These are phyloP conservation scores for Thermothielavioides terrestris DNA, from an alignment of 495 filamentous ascomycete genomes.

Conservation along the genomic window DNA sequence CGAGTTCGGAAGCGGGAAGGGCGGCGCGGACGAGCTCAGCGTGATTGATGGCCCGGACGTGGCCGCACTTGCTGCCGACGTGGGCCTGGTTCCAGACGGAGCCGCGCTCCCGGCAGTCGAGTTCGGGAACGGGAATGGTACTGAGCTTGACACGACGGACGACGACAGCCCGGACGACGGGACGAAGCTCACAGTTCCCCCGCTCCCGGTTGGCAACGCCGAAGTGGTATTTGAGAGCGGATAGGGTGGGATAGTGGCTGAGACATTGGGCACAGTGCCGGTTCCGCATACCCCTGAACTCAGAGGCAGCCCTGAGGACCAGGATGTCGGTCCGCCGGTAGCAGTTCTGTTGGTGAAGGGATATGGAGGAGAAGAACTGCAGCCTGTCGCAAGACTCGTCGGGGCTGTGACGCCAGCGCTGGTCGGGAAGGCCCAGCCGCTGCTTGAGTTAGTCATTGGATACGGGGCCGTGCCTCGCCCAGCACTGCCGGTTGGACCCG, in stretches of 20 bases:
- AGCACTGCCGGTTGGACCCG: not conserved
- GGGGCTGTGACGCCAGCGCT: not conserved
- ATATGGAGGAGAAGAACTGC: not conserved
- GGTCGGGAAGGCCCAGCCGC: constrained; percentile 5
- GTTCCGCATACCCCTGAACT: not conserved
- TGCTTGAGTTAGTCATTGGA: constrained; percentile 11
- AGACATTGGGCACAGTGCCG: not conserved
- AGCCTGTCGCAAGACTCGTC: not conserved
- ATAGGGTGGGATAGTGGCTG: constrained; percentile 3
- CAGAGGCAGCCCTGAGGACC: not conserved
- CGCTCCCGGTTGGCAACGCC: not conserved
- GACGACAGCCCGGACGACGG: not conserved
- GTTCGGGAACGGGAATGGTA: constrained; percentile 16
- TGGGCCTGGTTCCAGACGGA: not conserved
- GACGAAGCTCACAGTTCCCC: not conserved
- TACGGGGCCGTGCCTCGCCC: not conserved
- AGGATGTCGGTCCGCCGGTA: not conserved
- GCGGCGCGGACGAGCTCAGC: constrained; percentile 3
- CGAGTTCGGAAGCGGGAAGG: constrained; percentile 16
- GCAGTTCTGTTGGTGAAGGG: not conserved
- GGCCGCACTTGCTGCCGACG: not conserved
- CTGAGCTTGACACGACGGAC: not conserved
- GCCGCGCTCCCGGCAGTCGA: not conserved
- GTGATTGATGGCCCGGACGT: not conserved
- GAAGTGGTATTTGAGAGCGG: constrained; percentile 8